Base-by-base conservation (phyloP, 164 flowering plant genomes). In the Magnolia kwangsiensis region DNA sequence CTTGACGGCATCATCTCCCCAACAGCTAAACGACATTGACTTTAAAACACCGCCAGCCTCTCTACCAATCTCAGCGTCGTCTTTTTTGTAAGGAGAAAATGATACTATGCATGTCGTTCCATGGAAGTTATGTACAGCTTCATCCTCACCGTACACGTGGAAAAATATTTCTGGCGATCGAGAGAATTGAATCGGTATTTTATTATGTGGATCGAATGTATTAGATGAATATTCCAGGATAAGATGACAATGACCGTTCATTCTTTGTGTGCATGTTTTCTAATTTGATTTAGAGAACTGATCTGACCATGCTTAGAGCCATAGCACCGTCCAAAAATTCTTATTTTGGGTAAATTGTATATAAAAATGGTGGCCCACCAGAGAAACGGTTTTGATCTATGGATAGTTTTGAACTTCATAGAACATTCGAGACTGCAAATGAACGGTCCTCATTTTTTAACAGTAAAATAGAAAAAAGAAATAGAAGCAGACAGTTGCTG, bases 1-100 rank as follows among this genome's bases (percentile, higher is more conserved):
- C 19, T 11, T 18, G 50, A 16, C 45, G 50, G 71, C 71, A 69
- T 69, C 71, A 37, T 18, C 50, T 27, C 13, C 50, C 7, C 18
- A 69, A 69, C 71, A 69, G 50, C 71, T 16, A 69, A 31, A 69
- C 71, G 71, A 69, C 71, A 68, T 68, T 68, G 16, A 68, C 49
- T 31, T 14, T 13, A 1, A 13, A 20, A 24, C 5, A 4, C 8
- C 27, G 29, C 67, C 9, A 8, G 8, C 1, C 16, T 27, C 69
- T 4, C 11, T 8, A 11, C 69, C 37, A 10, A 10, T 27, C 14
- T 11, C 0, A 9, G 0, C 21, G 29, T 21, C 68, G 9, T 58
- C 8, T 21, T 24, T 37, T 37, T 37, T 37, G 7, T 37, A 37
- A 37, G 45, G 61, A 11, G 16, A 55, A 55, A 55, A 11, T 55